phyloP scores from a whole-genome alignment of 139 green algal species.

The Ostreobium quekettii region DNA sequence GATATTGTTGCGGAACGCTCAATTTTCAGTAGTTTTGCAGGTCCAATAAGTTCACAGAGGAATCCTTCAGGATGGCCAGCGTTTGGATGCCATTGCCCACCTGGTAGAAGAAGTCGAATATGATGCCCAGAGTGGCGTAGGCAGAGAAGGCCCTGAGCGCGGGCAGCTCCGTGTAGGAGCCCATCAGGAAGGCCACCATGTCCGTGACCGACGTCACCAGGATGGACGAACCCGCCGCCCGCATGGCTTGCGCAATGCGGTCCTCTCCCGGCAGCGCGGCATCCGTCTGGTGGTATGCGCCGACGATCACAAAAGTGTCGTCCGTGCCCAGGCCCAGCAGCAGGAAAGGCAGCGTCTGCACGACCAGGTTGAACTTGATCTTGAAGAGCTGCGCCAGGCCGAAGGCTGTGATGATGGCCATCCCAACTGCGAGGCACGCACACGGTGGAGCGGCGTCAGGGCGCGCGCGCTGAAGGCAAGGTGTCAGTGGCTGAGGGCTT shows the following conservation, averaged over 20 bases:
- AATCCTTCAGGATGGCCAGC: too few species aligned
- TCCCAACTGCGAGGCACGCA: conserved; percentile 1
- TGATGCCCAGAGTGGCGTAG: conserved; percentile 37
- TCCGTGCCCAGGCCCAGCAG: conserved; percentile 47
- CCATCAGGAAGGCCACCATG: conserved; percentile 42
- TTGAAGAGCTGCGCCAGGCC: conserved; percentile 1
- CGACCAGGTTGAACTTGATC: conserved; percentile 24
- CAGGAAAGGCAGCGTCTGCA: conserved; percentile 39
- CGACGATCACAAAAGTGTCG: conserved; percentile 45
- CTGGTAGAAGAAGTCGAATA: conserved; percentile 40
- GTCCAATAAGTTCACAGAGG: too few species aligned
- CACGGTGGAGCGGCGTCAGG: neutral
- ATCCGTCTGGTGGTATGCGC: conserved; percentile 29
- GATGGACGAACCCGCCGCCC: conserved; percentile 31
- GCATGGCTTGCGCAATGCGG: conserved; percentile 10
- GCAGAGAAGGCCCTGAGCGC: conserved; percentile 39
- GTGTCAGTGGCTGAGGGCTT: too few species aligned
- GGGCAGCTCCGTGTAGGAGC: conserved; percentile 36
- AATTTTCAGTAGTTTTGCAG: too few species aligned
- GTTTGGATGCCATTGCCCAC: too few species aligned
- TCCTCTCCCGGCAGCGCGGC: conserved; percentile 16
- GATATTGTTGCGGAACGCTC: too few species aligned
- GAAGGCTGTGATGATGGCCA: conserved; percentile 11
- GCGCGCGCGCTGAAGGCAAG: too few species aligned
- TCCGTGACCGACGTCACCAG: conserved; percentile 39